These are phyloP conservation scores for Podospora comata DNA, from an alignment of 495 filamentous ascomycete genomes.

Conservation along the genomic window DNA sequence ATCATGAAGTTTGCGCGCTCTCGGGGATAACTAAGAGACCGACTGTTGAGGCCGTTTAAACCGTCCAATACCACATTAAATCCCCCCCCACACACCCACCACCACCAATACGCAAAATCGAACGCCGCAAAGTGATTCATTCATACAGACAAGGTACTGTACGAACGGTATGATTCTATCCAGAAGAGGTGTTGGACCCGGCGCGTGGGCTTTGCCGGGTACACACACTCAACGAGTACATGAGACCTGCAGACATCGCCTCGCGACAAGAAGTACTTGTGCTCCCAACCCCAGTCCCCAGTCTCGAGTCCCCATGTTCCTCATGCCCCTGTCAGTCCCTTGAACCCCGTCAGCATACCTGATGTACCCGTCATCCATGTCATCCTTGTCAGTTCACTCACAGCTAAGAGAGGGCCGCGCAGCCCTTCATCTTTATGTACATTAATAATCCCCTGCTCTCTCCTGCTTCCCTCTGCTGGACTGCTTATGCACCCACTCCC, in stretches of 20 bases:
- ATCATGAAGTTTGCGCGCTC: slow-evolving; percentile 20
- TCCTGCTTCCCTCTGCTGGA: background rate
- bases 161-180: background rate
- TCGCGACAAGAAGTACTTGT: background rate
- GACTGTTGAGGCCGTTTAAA: slow-evolving; percentile 27
- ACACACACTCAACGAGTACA: background rate
- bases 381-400: background rate
- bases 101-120: background rate
- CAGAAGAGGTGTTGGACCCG: background rate
- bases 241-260: background rate
- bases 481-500: slow-evolving; percentile 12
- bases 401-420: slow-evolving; percentile 6
- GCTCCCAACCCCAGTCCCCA: background rate
- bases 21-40: slow-evolving; percentile 39
- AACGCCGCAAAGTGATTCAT: background rate
- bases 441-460: slow-evolving; percentile 9
- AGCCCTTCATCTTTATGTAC: background rate
- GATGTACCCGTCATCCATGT: slow-evolving; percentile 3
- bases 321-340: background rate
- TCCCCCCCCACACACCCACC: background rate
- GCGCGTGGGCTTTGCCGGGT: background rate
- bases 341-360: background rate
- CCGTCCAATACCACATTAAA: background rate
- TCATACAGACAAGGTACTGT: background rate
- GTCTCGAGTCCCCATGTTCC: background rate